Percentiles rank a stretch among this genome's conserved stretches.
Evolutionary conservation across 495 filamentous ascomycete genomes (phyloP).

Genomic region (Sphaerosporella brunnea): DNA sequence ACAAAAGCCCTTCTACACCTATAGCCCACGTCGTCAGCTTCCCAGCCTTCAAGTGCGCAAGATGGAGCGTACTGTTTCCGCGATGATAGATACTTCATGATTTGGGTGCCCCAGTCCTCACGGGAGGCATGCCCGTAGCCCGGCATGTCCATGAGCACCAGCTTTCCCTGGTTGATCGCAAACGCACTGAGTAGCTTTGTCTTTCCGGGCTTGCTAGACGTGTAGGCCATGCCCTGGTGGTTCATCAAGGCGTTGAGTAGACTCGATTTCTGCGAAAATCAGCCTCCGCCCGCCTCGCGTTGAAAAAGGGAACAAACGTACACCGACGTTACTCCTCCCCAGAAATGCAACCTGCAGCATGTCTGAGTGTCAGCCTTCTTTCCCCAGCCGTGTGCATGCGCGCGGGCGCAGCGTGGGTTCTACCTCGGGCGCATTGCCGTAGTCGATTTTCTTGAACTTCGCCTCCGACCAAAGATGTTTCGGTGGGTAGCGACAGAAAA

Average conservation of each 20-base stretch:
- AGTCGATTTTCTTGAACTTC: slow-evolving; percentile 50
- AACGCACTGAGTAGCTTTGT: slow-evolving; percentile 77
- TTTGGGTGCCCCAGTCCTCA: slow-evolving; percentile 66
- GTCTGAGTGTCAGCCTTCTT: neutral
- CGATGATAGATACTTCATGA: slow-evolving; percentile 60
- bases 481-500: slow-evolving; percentile 46
- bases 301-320: slow-evolving; percentile 21
- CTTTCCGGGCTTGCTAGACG: slow-evolving; percentile 53
- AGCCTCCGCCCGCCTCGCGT: neutral
- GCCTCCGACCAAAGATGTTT: slow-evolving; percentile 51
- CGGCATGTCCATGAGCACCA: slow-evolving; percentile 75
- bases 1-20: slow-evolving; percentile 60
- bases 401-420: too few species aligned
- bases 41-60: neutral
- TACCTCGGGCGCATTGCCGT: slow-evolving; percentile 42
- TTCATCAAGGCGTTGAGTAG: slow-evolving; percentile 69
- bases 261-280: slow-evolving; percentile 43
- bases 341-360: slow-evolving; percentile 34
- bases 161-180: slow-evolving; percentile 42
- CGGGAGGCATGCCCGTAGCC: slow-evolving; percentile 72
- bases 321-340: slow-evolving; percentile 16
- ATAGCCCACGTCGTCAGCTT: neutral
- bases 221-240: slow-evolving; percentile 38
- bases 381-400: too few species aligned
- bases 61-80: slow-evolving; percentile 41